Base-by-base conservation (phyloP, 257 asterid species). In the Misopates orontium region DNA sequence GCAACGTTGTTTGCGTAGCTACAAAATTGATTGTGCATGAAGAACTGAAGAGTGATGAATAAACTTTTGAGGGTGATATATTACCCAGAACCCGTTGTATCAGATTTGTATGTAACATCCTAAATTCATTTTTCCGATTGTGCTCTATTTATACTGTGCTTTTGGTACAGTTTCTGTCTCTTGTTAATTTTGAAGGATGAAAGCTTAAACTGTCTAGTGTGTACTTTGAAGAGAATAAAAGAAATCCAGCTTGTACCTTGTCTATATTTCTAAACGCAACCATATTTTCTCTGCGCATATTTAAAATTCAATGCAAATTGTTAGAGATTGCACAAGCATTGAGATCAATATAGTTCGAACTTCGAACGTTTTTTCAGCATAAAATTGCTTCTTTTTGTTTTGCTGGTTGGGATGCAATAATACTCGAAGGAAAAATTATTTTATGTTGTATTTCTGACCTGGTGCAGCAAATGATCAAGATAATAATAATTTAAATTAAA, bases 191-290 rank as follows among this genome's bases (percentile, higher is more conserved):
- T 51, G 18, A 53, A 58, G 76, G 75, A 60, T 60, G 75, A 53
- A 54, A 71, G 54, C 67, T 62, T 41, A 39, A 39, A 59, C 71
- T 51, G 4, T n/a, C n/a, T n/a, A n/a, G n/a, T n/a, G n/a, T 64
- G 65, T 73, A 59, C 39, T 62, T 70, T 55, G 70, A 75, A 69
- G 71, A 75, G 31, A 78, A 81, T 74, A 36, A 58, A 68, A 36
- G 23, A 59, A 74, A 40, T 63, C 11, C 25, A 31, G 32, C 63
- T 62, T 48, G 49, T 22, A 28, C 22, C 31, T 42, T 69, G 21
- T 42, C 42, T 36, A 36, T 36, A 36, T 36, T 4, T 36, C 42
- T 36, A 9, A 36, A 8, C 42, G 42, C 42, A 1, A 36, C 1
- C 8, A 36, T 36, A 36, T 36, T 4, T 36, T 36, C 42, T 5